Evolutionary conservation across 2,329 filamentous ascomycete genomes (phyloP).

Genomic region (Teratosphaeria gauchensis): DNA sequence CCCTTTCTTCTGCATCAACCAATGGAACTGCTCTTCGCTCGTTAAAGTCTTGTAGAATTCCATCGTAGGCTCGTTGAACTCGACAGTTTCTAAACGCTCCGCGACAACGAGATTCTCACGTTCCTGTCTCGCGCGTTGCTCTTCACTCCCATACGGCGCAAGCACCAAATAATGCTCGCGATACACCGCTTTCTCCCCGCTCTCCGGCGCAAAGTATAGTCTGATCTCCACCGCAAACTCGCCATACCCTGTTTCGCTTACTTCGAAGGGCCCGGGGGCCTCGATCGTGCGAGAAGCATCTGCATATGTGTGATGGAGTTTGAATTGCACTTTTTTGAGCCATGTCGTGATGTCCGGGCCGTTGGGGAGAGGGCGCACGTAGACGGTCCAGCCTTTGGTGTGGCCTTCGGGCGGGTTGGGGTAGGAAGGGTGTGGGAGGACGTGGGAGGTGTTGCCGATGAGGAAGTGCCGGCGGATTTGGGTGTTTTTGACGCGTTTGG

Average conservation of each 20-base stretch:
- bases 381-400: slow-evolving; percentile 94
- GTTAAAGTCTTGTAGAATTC: slow-evolving; percentile 84
- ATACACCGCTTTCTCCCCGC: slow-evolving; percentile 89
- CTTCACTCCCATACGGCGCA: slow-evolving; percentile 74
- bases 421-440: slow-evolving; percentile 64
- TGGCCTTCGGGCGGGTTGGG: slow-evolving; percentile 76
- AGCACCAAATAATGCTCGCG: slow-evolving; percentile 85
- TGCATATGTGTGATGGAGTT: slow-evolving; percentile 92
- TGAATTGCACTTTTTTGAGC: slow-evolving; percentile 95
- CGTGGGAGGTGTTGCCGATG: slow-evolving; percentile 41
- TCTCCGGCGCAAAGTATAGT: slow-evolving; percentile 81
- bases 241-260: slow-evolving; percentile 92
- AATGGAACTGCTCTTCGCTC: slow-evolving; percentile 51
- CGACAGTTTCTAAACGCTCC: slow-evolving; percentile 84
- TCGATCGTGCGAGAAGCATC: slow-evolving; percentile 83
- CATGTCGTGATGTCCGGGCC: slow-evolving; percentile 83
- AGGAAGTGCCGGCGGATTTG: slow-evolving; percentile 28
- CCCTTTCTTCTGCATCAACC: slow-evolving; percentile 47
- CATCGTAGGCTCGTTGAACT: slow-evolving; percentile 96
- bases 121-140: slow-evolving; percentile 59
- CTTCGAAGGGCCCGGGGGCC: slow-evolving; percentile 62
- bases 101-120: slow-evolving; percentile 56
- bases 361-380: slow-evolving; percentile 80
- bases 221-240: slow-evolving; percentile 96
- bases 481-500: slow-evolving; percentile 26